Conservation (phyloP, 306 rosid species). For the Rosa rugosa region DNA sequence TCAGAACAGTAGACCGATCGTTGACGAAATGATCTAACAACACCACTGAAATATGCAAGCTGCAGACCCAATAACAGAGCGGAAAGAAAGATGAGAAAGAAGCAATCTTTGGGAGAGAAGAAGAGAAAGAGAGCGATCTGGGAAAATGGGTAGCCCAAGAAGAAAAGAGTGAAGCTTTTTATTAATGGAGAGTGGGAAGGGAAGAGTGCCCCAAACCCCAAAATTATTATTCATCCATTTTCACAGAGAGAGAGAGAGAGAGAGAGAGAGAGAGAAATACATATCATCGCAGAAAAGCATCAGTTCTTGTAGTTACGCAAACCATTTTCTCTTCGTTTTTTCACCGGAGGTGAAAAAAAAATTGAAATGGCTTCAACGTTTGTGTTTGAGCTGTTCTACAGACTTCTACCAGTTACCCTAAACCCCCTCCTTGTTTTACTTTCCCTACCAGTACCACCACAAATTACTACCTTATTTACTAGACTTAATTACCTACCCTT, state of each 20-base stretch:
- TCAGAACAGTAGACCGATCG: slow-evolving; percentile 21
- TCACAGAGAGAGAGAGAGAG: neutral
- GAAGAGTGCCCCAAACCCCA: slow-evolving; percentile 13
- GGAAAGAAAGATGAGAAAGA: neutral
- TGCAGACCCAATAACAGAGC: neutral
- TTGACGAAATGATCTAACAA: slow-evolving; percentile 19
- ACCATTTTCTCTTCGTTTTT: slow-evolving; percentile 23
- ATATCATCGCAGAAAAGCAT: slow-evolving; percentile 14
- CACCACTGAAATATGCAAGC: slow-evolving; percentile 9
- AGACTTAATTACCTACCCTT: neutral
- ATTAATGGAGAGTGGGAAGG: slow-evolving; percentile 1
- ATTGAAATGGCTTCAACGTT: neutral
- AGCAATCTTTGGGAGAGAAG: neutral
- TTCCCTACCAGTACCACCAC: slow-evolving; percentile 1
- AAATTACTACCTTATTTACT: slow-evolving; percentile 4
- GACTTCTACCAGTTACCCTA: neutral
- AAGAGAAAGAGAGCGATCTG: neutral
- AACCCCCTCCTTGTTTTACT: slow-evolving; percentile 1
- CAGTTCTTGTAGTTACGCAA: slow-evolving; percentile 51
- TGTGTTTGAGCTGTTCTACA: neutral
- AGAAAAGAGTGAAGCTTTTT: slow-evolving; percentile 9
- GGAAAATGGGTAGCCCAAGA: slow-evolving; percentile 9
- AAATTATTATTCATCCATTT: neutral
- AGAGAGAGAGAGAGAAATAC: neutral
- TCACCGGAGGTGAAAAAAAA: neutral